Base-by-base conservation (phyloP, 1,284 basidiomycete genomes). In the Irpex lacteus region DNA sequence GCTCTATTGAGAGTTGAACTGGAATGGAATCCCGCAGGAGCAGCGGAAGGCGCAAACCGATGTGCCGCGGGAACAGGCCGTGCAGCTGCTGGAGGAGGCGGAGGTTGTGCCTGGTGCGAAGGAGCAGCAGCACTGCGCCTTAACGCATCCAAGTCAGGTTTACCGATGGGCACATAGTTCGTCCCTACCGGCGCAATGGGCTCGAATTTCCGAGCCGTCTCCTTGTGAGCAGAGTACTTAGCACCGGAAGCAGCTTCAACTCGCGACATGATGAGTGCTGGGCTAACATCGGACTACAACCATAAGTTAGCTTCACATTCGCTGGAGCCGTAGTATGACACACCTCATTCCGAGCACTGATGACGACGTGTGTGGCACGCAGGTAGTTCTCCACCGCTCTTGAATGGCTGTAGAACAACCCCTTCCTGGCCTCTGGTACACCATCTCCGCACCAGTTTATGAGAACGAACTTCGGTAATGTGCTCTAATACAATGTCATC, bases 371-470 rank as follows among this genome's bases (percentile, higher is more conserved):
- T 0, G 92, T 84, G 38, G 91, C 92, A 49, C 89, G 89, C 52
- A 98, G 81, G 75, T 92, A 96, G 68, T 84, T 87, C 59, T 91
- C 87, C 3, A 98, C 94, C 1, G 93, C 86, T 60, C 86, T 85
- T 15, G 94, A 88, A 75, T 98, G 96, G 5, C 89, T 91, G 72
- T 93, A 90, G 79, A 98, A 98, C 34, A 98, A 82, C 13, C 96
- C 97, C 77, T 98, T 98, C 75, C 92, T 90, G 38, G 83, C 85
- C 76, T 91, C 95, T 15, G 96, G 96, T 0, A 98, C 97, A 70
- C 97, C 96, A 72, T 98, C 96, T 60, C 97, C 96, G 71, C 94
- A 96, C 95, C 94, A 95, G 70, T 94, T 94, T 72, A 90, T 85
- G 69, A 97, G 90, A 5, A 98, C 94, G 68, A 96, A 95, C 78